Base-by-base conservation (phyloP, 140 eudicot genomes). In the Bidens hawaiensis region DNA sequence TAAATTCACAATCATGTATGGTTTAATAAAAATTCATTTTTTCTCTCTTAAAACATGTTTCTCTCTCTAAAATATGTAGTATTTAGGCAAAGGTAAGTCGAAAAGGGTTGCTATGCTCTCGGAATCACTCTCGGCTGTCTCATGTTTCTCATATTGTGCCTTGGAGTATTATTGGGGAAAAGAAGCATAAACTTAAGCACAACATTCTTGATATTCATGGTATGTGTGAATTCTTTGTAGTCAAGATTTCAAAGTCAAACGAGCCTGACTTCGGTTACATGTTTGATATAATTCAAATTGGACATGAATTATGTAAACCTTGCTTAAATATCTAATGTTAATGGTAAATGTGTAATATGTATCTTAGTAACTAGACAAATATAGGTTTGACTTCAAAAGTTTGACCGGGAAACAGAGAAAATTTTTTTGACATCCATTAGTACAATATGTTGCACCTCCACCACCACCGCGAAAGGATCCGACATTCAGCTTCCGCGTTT, bases 121-220 rank as follows among this genome's bases (percentile, higher is more conserved):
- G 96, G 98, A 76, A 73, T 85, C 61, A 87, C 95, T 69, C 61
- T 91, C 14, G 75, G 86, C 62, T 68, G 87, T 46, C 72, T 81
- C 19, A 49, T 40, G 24, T 15, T 90, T 28, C 52, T 90, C 63
- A 49, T 82, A 4, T 65, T 70, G 18, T 75, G 63, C 24, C 55
- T 83, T 41, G 95, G 80, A 10, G 50, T 69, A 62, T 60, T 82
- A 16, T 63, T 82, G 62, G 80, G 90, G 89, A 72, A 69, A 27
- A 83, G 85, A 76, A 73, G 68, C 73, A 60, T 69, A 68, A 78
- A 59, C 46, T 58, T 60, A 80, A 82, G 54, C 94, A 75, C 67
- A 74, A 80, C 60, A 72, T 84, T 53, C 79, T 82, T 26, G 79
- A 80, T 65, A 68, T 77, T 18, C 72, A 75, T 43, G 97, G 97